Evolutionary conservation across 2,329 filamentous ascomycete species (phyloP).

Genomic region (Emydomyces testavorans): DNA sequence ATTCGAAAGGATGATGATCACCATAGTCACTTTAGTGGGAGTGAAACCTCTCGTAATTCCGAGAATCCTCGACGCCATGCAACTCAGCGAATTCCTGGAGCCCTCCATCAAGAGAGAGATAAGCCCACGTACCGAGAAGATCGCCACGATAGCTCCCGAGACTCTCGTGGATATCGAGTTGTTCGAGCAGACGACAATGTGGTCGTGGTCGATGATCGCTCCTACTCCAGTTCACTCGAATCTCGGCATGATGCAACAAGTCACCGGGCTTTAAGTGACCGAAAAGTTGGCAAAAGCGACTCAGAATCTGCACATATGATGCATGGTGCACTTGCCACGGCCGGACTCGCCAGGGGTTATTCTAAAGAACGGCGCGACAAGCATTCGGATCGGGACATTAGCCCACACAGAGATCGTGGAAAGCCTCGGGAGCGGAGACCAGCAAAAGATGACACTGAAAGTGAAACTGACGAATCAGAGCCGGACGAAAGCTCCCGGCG

Average conservation of each 20-base stretch:
- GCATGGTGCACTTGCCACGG: slow-evolving; percentile 25
- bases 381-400: background rate
- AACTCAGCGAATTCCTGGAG: slow-evolving; percentile 35
- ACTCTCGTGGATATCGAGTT: slow-evolving; percentile 23
- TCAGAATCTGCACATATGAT: slow-evolving; percentile 1
- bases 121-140: slow-evolving; percentile 36
- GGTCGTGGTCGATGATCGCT: slow-evolving; percentile 9
- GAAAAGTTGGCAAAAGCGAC: background rate
- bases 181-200: slow-evolving; percentile 8
- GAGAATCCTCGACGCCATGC: slow-evolving; percentile 26
- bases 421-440: background rate
- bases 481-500: background rate
- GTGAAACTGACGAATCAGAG: slow-evolving; percentile 7
- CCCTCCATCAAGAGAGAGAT: slow-evolving; percentile 40
- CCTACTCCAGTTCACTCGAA: slow-evolving; percentile 3
- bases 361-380: slow-evolving; percentile 11
- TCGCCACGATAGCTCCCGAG: slow-evolving; percentile 35
- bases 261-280: background rate
- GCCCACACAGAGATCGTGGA: background rate
- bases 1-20: slow-evolving; percentile 15
- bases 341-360: slow-evolving; percentile 28
- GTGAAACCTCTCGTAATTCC: slow-evolving; percentile 26
- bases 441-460: background rate
- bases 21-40: slow-evolving; percentile 16
- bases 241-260: background rate